Evolutionary conservation across 306 rosid species (phyloP).

Genomic region (Castanea mollissima): DNA sequence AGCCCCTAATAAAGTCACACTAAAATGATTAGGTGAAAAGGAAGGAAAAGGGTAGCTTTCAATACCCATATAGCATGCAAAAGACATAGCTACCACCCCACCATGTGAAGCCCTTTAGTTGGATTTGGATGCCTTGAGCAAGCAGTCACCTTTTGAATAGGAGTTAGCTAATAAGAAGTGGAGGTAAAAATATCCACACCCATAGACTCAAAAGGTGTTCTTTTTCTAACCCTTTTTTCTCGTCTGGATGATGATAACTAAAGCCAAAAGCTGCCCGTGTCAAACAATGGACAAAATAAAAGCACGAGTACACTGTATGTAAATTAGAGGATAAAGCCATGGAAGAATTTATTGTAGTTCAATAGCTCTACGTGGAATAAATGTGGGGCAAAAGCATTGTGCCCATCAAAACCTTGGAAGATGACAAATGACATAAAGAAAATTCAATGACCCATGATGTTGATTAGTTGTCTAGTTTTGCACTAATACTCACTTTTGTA

Average conservation of each 20-base stretch:
- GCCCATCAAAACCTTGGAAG: constrained; percentile 9
- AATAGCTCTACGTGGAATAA: not conserved
- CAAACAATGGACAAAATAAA: constrained; percentile 28
- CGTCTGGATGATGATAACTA: not conserved
- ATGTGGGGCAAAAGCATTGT: constrained; percentile 15
- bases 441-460: constrained; percentile 28
- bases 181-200: constrained; percentile 29
- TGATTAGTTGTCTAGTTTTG: constrained; percentile 24
- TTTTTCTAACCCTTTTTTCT: constrained; percentile 21
- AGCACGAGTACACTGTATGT: constrained; percentile 11
- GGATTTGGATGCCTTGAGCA: constrained; percentile 40
- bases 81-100: constrained; percentile 42
- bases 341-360: constrained; percentile 4
- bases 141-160: constrained; percentile 30
- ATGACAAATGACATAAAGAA: constrained; percentile 29
- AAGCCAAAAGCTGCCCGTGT: constrained; percentile 39
- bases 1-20: constrained; percentile 22
- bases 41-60: constrained; percentile 36
- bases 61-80: constrained; percentile 28
- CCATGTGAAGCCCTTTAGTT: constrained; percentile 57
- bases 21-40: constrained; percentile 41
- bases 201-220: constrained; percentile 22
- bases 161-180: constrained; percentile 6
- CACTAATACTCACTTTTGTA: constrained; percentile 11
- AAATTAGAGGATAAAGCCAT: constrained; percentile 5